phyloP scores from a whole-genome alignment of 2,329 filamentous ascomycete genomes.

The Botrytis paeoniae region DNA sequence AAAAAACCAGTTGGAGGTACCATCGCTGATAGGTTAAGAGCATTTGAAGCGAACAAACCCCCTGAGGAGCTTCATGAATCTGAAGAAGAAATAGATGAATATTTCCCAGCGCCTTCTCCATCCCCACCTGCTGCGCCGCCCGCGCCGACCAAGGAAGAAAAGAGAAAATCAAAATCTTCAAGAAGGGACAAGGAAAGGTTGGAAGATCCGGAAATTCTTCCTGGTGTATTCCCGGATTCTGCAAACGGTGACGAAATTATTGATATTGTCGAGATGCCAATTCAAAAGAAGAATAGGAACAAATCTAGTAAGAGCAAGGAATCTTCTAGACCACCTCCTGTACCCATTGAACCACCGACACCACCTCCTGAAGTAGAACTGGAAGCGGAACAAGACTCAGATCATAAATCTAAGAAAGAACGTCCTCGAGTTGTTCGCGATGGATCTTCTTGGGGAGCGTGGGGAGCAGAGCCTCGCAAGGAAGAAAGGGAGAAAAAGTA shows the following conservation, averaged over 20 bases:
- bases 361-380: conserved; percentile 37
- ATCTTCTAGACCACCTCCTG: conserved; percentile 35
- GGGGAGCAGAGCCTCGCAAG: conserved; percentile 54
- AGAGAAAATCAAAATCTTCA: conserved; percentile 3
- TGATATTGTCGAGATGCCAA: conserved; percentile 51
- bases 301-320: conserved; percentile 40
- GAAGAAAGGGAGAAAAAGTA: conserved; percentile 40
- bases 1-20: conserved; percentile 51
- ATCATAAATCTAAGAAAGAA: conserved; percentile 67
- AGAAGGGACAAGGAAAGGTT: conserved; percentile 11
- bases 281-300: conserved; percentile 43
- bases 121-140: conserved; percentile 32
- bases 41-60: conserved; percentile 50
- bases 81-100: conserved; percentile 19
- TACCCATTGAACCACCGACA: conserved; percentile 40
- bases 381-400: conserved; percentile 45
- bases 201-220: conserved; percentile 1
- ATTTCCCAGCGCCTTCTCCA: conserved; percentile 35
- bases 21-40: conserved; percentile 55
- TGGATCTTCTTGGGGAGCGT: conserved; percentile 70
- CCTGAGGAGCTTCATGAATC: conserved; percentile 20
- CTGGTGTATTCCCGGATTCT: conserved; percentile 7
- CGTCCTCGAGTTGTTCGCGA: conserved; percentile 71
- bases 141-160: conserved; percentile 22
- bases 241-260: conserved; percentile 11